Evolutionary conservation across 2,329 filamentous ascomycete species (phyloP), one percentile per base, ranked within the genome.

Genomic region (Acrocalymma vagum): DNA sequence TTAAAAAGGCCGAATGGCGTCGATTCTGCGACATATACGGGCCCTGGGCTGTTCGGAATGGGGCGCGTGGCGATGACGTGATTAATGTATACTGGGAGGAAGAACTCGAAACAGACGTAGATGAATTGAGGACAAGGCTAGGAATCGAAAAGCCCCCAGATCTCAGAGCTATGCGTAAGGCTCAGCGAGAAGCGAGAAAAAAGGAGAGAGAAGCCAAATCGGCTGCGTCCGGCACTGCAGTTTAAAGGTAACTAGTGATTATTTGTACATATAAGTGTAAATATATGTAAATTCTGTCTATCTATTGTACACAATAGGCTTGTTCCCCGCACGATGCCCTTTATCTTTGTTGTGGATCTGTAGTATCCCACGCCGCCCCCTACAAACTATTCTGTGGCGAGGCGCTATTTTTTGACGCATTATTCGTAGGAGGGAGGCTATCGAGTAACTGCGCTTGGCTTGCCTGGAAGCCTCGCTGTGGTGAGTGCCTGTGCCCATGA

Each of bases 31-130:
- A 73, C 5, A 84, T 84, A 1, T 95, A 96, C 70, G 74, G 93
- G 36, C 94, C 94, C 1, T 99, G 94, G 94, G 94, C 94, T 23
- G 71, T 96, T 29, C 76, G 82, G 38, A 97, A 95, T 68, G 94
- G 94, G 10, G 69, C 90, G 51, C 74, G 81, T 39, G 81, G 84
- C 31, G 83, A 87, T 60, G 89, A 95, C 63, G 77, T 97, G 22
- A 92, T 99, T 54, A 96, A 96, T 69, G 86, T 99, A 2, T 99
- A 96, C 66, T 99, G 94, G 94, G 94, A 99, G 72, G 90, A 97
- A 76, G 82, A 93, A 73, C 72, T 99, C 54, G 86, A 92, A 73
- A 88, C 84, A 42, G 86, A 95, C 69, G 89, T 95, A 17, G 79
- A 83, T 35, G 88, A 86, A 52, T 65, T 99, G 66, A 81, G 94